phyloP scores from a whole-genome alignment of 1,284 basidiomycete species.

The Rhodotorula mucilaginosa region DNA sequence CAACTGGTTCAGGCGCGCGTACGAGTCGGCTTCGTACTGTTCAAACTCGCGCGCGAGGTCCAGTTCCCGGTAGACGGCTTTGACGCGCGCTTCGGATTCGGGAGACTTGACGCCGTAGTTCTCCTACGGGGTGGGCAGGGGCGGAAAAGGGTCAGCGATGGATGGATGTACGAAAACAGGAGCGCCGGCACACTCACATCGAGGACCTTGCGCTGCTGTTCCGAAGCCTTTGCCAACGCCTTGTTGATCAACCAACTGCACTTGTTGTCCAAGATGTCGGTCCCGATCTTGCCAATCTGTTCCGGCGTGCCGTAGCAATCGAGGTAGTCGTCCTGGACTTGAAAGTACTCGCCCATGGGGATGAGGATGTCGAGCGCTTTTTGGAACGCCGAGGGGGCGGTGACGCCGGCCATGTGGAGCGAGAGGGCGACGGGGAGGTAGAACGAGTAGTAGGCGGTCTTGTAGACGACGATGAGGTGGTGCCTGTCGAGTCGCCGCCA shows the following conservation, averaged over 20 bases:
- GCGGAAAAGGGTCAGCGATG: no score
- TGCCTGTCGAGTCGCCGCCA: slow-evolving; percentile 55
- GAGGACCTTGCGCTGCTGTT: slow-evolving; percentile 60
- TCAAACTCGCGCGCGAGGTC: slow-evolving; percentile 68
- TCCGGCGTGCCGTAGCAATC: slow-evolving; percentile 89
- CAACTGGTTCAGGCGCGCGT: slow-evolving; percentile 63
- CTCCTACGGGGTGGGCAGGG: slow-evolving; percentile 52
- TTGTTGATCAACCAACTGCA: slow-evolving; percentile 96
- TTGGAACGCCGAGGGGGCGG: slow-evolving; percentile 69
- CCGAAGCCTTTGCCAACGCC: slow-evolving; percentile 67
- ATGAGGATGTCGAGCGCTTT: slow-evolving; percentile 80
- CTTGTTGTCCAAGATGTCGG: slow-evolving; percentile 98
- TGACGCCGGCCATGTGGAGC: slow-evolving; percentile 72
- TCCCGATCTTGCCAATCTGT: slow-evolving; percentile 93
- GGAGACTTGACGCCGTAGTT: slow-evolving; percentile 85
- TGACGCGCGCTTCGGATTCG: slow-evolving; percentile 65
- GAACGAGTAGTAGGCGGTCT: slow-evolving; percentile 98
- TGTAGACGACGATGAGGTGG: slow-evolving; percentile 91
- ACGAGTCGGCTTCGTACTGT: slow-evolving; percentile 74
- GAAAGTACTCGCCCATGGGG: slow-evolving; percentile 96
- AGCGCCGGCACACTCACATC: slow-evolving; percentile 50
- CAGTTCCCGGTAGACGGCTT: slow-evolving; percentile 72
- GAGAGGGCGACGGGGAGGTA: slow-evolving; percentile 96
- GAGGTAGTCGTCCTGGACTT: slow-evolving; percentile 96
- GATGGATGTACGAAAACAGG: background rate